Percentiles rank a stretch among this genome's conserved stretches.
Evolutionary conservation across 768 basidiomycete species (phyloP).

Genomic region (Mycena maculata): DNA sequence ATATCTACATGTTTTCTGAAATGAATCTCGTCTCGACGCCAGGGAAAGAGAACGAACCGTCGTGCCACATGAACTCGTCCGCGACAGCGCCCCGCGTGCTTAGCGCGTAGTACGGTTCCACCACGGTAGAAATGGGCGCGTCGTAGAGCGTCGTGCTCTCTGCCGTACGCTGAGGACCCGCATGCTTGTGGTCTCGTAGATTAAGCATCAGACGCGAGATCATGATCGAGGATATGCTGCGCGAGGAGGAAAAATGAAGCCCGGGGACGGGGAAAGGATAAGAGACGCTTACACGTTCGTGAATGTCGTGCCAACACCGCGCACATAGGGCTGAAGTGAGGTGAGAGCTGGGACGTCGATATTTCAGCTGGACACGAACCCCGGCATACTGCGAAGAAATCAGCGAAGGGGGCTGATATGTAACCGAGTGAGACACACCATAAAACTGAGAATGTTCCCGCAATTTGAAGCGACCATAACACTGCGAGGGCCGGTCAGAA

Average conservation of each 20-base stretch:
- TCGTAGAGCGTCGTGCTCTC: not conserved
- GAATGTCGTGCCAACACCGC: constrained; percentile 46
- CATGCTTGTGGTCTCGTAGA: constrained; percentile 12
- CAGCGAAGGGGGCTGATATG: not conserved
- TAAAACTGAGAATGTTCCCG: constrained; percentile 51
- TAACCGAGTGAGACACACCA: constrained; percentile 42
- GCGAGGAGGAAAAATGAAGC: not conserved
- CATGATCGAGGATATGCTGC: constrained; percentile 18
- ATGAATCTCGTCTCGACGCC: too few relatives aligned
- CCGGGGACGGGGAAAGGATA: not conserved
- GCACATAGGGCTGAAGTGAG: constrained; percentile 41
- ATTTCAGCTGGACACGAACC: constrained; percentile 40
- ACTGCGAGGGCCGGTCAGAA: constrained; percentile 33
- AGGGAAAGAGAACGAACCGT: too few relatives aligned
- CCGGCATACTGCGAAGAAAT: constrained; percentile 41
- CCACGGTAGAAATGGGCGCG: not conserved
- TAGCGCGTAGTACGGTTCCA: not conserved
- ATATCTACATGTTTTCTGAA: too few relatives aligned
- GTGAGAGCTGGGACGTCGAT: not conserved
- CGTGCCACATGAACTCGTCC: too few relatives aligned
- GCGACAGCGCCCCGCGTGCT: not conserved
- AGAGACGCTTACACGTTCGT: constrained; percentile 48
- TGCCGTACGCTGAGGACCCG: not conserved
- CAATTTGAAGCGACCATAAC: constrained; percentile 51
- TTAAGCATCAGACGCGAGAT: constrained; percentile 27